Percentiles rank a stretch among this genome's conserved stretches.
Evolutionary conservation across 129 eudicot genomes (phyloP).

Genomic region (Dittrichia graveolens): DNA sequence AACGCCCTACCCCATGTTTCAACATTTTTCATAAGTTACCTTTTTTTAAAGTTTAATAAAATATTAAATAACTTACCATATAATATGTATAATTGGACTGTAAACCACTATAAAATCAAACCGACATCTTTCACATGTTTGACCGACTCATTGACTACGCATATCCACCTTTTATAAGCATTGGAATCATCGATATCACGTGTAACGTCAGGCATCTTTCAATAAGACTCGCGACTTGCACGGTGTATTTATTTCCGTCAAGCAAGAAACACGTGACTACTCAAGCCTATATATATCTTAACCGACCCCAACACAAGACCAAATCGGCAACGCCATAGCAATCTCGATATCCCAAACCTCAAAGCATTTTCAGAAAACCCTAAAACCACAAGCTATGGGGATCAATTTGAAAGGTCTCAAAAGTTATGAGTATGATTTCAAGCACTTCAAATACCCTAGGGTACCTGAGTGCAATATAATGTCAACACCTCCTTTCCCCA

Average conservation of each 20-base stretch:
- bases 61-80: too few species aligned
- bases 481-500: neutral
- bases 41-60: too few species aligned
- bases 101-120: neutral
- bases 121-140: neutral
- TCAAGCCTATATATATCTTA: neutral
- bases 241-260: neutral
- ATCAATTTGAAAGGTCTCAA: slow-evolving; percentile 13
- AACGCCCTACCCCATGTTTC: too few species aligned
- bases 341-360: neutral
- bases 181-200: neutral
- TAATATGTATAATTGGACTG: too few species aligned
- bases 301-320: neutral
- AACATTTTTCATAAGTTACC: too few species aligned
- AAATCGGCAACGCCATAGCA: neutral
- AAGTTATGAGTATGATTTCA: slow-evolving; percentile 5
- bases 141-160: neutral
- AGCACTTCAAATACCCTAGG: slow-evolving; percentile 10
- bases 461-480: slow-evolving; percentile 17
- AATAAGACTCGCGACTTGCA: neutral
- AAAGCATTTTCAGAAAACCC: neutral
- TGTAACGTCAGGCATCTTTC: neutral
- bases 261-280: too few species aligned
- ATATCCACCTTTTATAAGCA: neutral
- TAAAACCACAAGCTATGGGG: neutral